Base-by-base conservation (phyloP, 345 rosid species). In the Citrus glauca region DNA sequence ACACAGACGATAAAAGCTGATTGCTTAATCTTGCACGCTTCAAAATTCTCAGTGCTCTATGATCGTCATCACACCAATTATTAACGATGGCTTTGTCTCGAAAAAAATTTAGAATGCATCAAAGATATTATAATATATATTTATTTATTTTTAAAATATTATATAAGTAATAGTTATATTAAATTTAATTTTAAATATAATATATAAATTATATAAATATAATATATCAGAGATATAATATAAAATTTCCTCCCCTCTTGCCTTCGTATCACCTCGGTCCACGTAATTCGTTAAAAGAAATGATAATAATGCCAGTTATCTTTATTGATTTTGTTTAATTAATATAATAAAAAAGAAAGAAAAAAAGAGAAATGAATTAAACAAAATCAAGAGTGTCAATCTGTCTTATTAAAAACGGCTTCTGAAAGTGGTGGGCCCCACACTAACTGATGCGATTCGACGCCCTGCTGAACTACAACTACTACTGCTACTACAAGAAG, bases 371-470 rank as follows among this genome's bases (percentile, higher is more conserved):
- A 48, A 27, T 5, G 1, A 20, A 30, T 11, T 60, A 30, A 7
- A 16, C 20, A 30, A 66, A 35, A 40, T 38, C 48, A 11, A 11
- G 7, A 20, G 65, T 30, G 56, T 33, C 38, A 63, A 42, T 7
- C 28, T 11, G 69, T 40, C 79, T 59, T 69, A 40, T 40, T 32
- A 40, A 28, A 37, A 66, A 40, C 35, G 40, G 57, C 61, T 17
- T 11, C 8, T 20, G 50, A 13, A 75, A 53, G 33, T 85, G 87
- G 83, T 66, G 87, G 87, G 19, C 40, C 38, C 85, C 81, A 3
- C 17, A 6, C 1, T 10, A 32, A 30, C 65, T 4, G 76, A 59
- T 56, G 67, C 69, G 55, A 81, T 78, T 78, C 75, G 78, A 78
- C 77, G 75, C 77, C 84, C 60, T 24, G 6, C 16, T 11, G 22